Evolutionary conservation across 2,329 filamentous ascomycete genomes (phyloP).

Genomic region (Dendryphion nanum): DNA sequence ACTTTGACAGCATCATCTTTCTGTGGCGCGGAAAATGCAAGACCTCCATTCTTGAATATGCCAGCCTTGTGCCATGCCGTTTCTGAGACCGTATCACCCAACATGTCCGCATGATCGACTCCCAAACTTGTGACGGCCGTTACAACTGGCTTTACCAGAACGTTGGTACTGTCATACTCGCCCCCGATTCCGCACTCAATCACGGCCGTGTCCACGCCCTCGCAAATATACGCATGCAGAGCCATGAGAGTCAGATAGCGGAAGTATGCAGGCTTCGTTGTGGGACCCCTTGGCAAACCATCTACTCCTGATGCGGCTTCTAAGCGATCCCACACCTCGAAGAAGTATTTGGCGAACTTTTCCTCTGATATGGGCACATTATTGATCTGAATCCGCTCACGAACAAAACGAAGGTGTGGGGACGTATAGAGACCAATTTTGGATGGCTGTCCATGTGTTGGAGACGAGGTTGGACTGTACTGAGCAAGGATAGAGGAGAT

Average conservation of each 20-base stretch:
- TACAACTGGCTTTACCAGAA: conserved; percentile 68
- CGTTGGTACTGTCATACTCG: conserved; percentile 89
- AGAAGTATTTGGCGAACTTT: conserved; percentile 75
- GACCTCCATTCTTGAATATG: conserved; percentile 69
- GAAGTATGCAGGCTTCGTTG: conserved; percentile 85
- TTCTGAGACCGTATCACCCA: conserved; percentile 74
- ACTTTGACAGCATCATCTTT: conserved; percentile 55
- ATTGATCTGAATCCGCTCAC: conserved; percentile 82
- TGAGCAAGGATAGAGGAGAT: conserved; percentile 74
- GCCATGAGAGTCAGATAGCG: conserved; percentile 87
- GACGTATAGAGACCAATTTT: conserved; percentile 81
- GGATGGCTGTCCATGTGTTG: conserved; percentile 36
- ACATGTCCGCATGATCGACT: conserved; percentile 79
- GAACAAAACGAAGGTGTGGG: conserved; percentile 78
- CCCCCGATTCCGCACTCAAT: conserved; percentile 94
- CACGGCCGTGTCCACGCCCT: conserved; percentile 75
- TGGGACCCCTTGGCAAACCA: conserved; percentile 49
- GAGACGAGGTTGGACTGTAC: conserved; percentile 48
- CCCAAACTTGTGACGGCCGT: conserved; percentile 77
- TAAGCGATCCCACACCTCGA: conserved; percentile 75
- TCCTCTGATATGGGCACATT: conserved; percentile 67
- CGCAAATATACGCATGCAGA: conserved; percentile 74
- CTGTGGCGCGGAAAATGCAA: conserved; percentile 64
- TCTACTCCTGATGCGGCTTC: conserved; percentile 54
- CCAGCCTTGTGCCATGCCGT: conserved; percentile 94